Percentiles rank a stretch among this genome's conserved stretches.
These are phyloP conservation scores for Corymbia maculata DNA, from an alignment of 345 rosid genomes.

Conservation along the genomic window DNA sequence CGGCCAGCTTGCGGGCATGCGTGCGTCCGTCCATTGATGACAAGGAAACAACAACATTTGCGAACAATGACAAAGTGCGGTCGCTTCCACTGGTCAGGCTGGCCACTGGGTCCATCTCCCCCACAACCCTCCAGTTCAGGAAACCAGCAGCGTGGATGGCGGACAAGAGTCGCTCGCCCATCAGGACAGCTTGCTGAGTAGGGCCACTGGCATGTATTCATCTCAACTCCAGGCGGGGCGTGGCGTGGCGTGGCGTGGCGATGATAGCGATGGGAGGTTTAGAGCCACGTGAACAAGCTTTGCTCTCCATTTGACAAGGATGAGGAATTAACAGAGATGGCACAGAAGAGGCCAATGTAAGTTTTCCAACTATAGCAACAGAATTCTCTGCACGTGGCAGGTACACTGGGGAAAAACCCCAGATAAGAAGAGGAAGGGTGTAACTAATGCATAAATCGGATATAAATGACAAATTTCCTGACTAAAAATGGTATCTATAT, in stretches of 20 bases:
- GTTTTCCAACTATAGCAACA: constrained; percentile 13
- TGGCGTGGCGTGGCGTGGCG: neutral
- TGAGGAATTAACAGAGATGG: neutral
- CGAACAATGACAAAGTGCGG: neutral
- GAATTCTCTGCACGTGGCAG: neutral
- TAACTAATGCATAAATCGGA: neutral
- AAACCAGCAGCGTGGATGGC: neutral
- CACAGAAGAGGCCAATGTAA: constrained; percentile 12
- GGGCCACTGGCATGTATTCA: neutral
- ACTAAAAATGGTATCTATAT: constrained; percentile 22
- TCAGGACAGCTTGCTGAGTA: neutral
- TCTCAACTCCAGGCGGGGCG: neutral
- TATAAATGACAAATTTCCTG: neutral
- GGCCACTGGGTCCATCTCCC: neutral
- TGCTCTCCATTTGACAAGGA: neutral
- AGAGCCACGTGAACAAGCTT: neutral
- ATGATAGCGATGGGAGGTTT: neutral
- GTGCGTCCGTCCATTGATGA: neutral
- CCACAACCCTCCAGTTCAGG: neutral
- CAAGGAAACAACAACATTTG: neutral
- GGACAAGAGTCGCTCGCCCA: neutral
- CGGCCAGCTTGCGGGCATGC: neutral
- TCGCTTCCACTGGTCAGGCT: neutral
- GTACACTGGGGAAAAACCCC: neutral
- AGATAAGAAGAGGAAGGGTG: neutral